Percentiles rank a stretch among this genome's conserved stretches.
These are phyloP conservation scores for Paramyrothecium roridum DNA, from an alignment of 2,329 filamentous ascomycete species.

Conservation along the genomic window DNA sequence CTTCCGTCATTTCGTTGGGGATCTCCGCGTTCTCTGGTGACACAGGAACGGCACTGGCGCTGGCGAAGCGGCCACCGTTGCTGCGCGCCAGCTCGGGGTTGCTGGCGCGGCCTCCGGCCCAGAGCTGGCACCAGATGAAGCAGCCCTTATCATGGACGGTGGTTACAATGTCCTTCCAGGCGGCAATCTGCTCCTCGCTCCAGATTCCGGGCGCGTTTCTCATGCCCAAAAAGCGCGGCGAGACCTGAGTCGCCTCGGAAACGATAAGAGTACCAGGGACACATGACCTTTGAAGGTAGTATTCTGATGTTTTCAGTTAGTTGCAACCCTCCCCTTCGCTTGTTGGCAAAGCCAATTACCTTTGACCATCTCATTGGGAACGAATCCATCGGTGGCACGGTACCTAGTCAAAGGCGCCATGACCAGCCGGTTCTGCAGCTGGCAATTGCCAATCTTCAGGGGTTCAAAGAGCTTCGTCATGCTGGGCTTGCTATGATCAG, in stretches of 20 bases:
- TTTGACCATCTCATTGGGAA: slow-evolving; percentile 1
- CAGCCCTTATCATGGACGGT: slow-evolving; percentile 4
- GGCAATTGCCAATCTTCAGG: slow-evolving; percentile 1
- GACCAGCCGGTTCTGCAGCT: slow-evolving; percentile 2
- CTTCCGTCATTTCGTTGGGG: neutral
- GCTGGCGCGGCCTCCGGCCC: neutral
- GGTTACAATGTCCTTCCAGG: slow-evolving; percentile 4
- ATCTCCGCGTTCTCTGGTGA: neutral
- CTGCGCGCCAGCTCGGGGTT: neutral
- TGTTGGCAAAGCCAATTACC: slow-evolving; percentile 1
- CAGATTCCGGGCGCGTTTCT: slow-evolving; percentile 3
- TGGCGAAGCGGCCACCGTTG: neutral
- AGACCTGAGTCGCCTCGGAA: neutral
- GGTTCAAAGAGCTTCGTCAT: slow-evolving; percentile 1
- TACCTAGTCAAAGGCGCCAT: slow-evolving; percentile 4
- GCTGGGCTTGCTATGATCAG: neutral
- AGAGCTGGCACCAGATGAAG: neutral
- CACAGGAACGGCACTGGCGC: neutral
- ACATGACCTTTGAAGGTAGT: slow-evolving; percentile 2
- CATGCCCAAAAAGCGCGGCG: neutral
- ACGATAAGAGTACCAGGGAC: slow-evolving; percentile 2
- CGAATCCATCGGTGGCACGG: neutral
- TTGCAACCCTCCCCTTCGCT: neutral
- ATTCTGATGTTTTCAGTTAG: slow-evolving; percentile 1
- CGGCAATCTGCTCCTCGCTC: slow-evolving; percentile 4